A percentile compares a stretch with the other conserved stretches of the same genome.
phyloP scores from a whole-genome alignment of 768 basidiomycete species.

The Pulveroboletus sp. region DNA sequence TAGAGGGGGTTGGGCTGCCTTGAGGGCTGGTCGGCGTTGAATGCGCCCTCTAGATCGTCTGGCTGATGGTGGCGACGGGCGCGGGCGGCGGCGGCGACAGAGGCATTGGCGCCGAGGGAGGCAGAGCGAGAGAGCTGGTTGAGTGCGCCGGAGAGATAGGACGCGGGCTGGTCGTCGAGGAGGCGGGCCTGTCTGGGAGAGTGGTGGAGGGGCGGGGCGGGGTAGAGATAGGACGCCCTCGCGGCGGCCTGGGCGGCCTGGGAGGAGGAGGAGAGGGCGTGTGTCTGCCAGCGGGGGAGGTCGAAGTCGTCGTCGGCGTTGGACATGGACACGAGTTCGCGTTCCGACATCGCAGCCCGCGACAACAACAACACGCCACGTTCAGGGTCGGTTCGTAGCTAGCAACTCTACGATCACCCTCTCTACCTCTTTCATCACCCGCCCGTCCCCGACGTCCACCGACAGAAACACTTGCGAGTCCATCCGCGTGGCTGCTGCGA shows the following conservation, averaged over 20 bases:
- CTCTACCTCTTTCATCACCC: conserved; percentile 54
- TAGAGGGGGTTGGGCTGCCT: conserved; percentile 47
- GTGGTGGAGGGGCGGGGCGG: conserved; percentile 39
- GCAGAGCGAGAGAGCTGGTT: conserved; percentile 61
- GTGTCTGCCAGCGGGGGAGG: conserved; percentile 54
- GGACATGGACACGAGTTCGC: conserved; percentile 70
- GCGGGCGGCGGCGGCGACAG: conserved; percentile 41
- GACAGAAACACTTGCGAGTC: conserved; percentile 69
- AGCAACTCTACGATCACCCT: conserved; percentile 51
- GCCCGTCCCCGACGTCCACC: conserved; percentile 53
- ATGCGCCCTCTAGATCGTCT: conserved; percentile 62
- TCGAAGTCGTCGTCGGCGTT: conserved; percentile 81
- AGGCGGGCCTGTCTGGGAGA: conserved; percentile 51
- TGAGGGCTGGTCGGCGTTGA: conserved; percentile 40
- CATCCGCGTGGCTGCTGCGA: conserved; percentile 54
- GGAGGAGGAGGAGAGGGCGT: conserved; percentile 52
- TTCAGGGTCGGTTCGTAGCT: conserved; percentile 31
- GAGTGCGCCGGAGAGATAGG: conserved; percentile 49
- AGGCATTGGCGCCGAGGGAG: conserved; percentile 51
- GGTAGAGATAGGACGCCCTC: conserved; percentile 52
- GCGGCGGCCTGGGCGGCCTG: conserved; percentile 51
- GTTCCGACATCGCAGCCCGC: conserved; percentile 83
- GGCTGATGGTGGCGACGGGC: conserved; percentile 63
- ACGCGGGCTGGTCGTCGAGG: conserved; percentile 57
- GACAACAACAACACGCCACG: no score